Evolutionary conservation across 2,329 filamentous ascomycete genomes (phyloP).

Genomic region (Fusarium praegraminearum): DNA sequence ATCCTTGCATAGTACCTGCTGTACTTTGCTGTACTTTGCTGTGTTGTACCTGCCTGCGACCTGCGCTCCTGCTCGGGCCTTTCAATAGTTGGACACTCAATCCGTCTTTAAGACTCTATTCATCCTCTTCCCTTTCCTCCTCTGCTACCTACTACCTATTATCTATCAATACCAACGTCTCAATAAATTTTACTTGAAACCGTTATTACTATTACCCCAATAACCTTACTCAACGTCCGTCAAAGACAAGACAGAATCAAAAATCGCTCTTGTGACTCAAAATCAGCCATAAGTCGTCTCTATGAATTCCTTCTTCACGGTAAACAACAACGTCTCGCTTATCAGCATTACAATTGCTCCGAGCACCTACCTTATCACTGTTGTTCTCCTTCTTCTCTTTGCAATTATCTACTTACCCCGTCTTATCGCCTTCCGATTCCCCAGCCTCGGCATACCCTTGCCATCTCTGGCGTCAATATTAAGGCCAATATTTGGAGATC

Average conservation of each 20-base stretch:
- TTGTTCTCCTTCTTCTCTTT: conserved; percentile 64
- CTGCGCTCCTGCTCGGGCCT: neutral
- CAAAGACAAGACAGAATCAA: conserved; percentile 12
- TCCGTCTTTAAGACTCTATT: conserved; percentile 29
- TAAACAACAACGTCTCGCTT: conserved; percentile 72
- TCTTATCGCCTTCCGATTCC: conserved; percentile 51
- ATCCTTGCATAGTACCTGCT: conserved; percentile 29
- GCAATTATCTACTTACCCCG: conserved; percentile 61
- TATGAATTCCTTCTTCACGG: conserved; percentile 70
- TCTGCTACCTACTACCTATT: conserved; percentile 6
- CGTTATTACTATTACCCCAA: neutral
- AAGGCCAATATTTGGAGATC: conserved; percentile 35
- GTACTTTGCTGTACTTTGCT: neutral
- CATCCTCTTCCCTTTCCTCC: conserved; percentile 5
- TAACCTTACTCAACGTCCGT: neutral
- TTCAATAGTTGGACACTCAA: conserved; percentile 20
- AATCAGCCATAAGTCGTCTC: conserved; percentile 44
- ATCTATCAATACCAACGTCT: conserved; percentile 8
- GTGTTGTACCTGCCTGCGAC: neutral
- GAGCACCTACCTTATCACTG: conserved; percentile 66
- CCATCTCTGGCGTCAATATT: conserved; percentile 41
- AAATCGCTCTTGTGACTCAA: conserved; percentile 24
- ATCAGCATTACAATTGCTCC: conserved; percentile 70
- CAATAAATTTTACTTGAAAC: conserved; percentile 17
- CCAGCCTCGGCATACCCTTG: conserved; percentile 52